Percentiles rank a stretch among this genome's conserved stretches.
These are phyloP conservation scores for Phaeoacremonium minimum DNA, from an alignment of 2,329 filamentous ascomycete genomes.

Conservation along the genomic window DNA sequence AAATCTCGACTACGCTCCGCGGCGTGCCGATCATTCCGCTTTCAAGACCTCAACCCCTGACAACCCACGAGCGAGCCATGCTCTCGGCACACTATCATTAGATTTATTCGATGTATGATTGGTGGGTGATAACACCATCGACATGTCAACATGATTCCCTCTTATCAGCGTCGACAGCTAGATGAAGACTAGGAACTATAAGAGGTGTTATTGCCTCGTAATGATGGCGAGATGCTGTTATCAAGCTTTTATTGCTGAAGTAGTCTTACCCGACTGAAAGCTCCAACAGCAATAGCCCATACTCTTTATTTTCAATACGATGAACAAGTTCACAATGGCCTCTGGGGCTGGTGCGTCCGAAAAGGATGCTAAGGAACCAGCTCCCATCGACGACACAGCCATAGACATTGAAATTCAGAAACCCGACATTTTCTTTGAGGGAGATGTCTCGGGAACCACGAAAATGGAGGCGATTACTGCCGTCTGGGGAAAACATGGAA, in stretches of 20 bases:
- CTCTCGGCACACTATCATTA: not conserved
- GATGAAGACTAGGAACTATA: not conserved
- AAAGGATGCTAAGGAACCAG: not conserved
- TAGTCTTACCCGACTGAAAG: not conserved
- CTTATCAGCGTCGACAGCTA: not conserved
- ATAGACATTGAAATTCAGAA: not conserved
- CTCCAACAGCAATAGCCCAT: not conserved
- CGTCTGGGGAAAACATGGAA: not conserved
- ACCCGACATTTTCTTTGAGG: not conserved
- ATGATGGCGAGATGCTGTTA: not conserved
- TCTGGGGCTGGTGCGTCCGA: not conserved
- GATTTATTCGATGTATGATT: not conserved
- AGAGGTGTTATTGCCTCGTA: not conserved
- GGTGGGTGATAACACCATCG: too few species aligned
- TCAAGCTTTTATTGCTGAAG: not conserved
- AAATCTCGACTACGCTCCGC: too few species aligned
- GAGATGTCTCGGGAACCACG: not conserved
- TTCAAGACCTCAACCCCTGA: too few species aligned
- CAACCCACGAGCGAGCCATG: too few species aligned
- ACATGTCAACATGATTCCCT: too few species aligned
- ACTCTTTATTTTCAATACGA: not conserved
- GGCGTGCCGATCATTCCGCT: too few species aligned
- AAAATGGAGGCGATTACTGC: not conserved
- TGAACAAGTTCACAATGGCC: not conserved
- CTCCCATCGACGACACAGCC: not conserved